Evolutionary conservation across 2,329 filamentous ascomycete genomes (phyloP), one percentile per base, ranked within the genome.

Genomic region (Sarocladium strictum): DNA sequence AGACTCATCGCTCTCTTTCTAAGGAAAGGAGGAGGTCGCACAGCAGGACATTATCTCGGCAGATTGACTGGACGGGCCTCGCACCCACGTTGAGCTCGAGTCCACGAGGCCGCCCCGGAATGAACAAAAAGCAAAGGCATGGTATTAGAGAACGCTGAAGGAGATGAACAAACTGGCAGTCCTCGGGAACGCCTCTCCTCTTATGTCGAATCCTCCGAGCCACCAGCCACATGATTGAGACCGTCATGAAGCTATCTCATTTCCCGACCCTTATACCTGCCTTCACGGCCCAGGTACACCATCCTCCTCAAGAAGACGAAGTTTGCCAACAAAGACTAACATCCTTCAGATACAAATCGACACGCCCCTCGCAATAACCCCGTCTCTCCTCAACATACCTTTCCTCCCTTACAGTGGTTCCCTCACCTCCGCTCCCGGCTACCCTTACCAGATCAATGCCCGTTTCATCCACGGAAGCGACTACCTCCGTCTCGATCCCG

Each of bases 401-500:
- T 68, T 69, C 56, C 27, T 67, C 40, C 57, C 62, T 17, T 56
- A 61, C 41, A 57, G 63, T 12, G 67, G 67, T 49, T 67, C 59
- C 55, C 60, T 75, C 41, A 56, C 62, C 38, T 73, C 72, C 23
- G 68, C 71, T 41, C 63, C 66, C 3, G 53, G 54, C 54, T 74
- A 73, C 58, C 63, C 65, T 5, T 64, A 69, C 51, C 54, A 62
- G 24, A 56, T 75, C 45, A 62, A 71, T 53, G 71, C 71, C 32
- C 63, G 62, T 24, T 70, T 73, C 54, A 54, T 68, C 50, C 69
- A 72, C 51, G 72, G 70, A 21, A 65, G 66, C 49, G 72, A 75
- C 59, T 73, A 67, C 60, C 62, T 75, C 52, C 70, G 68, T 24
- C 65, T 65, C 52, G 72, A 74, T 56, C 65, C 69, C 2, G 63